Conservation (phyloP, 345 rosid genomes). For the Rhodomyrtus tomentosa region DNA sequence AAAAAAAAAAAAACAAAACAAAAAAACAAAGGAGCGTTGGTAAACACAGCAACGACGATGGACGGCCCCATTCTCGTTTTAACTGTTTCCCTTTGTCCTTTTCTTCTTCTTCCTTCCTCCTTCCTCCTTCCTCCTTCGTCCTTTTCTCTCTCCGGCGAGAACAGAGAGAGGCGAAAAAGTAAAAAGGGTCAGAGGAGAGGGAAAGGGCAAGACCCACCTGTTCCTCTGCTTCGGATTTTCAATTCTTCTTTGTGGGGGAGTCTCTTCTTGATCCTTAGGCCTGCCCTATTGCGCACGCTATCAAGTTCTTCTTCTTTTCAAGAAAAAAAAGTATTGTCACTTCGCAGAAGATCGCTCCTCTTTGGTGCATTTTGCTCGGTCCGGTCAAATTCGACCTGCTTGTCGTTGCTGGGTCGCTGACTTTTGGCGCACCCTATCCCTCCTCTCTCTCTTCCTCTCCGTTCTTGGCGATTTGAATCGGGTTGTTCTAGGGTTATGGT, state of each 20-base stretch:
- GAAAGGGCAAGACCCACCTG: not conserved
- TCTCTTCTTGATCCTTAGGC: not conserved
- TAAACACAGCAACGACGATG: not conserved
- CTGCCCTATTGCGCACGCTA: not conserved
- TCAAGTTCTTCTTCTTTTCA: not conserved
- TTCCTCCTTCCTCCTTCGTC: not conserved
- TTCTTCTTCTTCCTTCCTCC: not conserved
- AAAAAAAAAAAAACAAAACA: too few species aligned
- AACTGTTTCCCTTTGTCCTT: not conserved
- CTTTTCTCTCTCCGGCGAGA: not conserved
- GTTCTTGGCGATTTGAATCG: not conserved
- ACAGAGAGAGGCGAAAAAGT: not conserved
- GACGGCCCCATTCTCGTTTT: not conserved
- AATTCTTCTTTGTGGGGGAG: not conserved
- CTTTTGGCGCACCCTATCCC: not conserved
- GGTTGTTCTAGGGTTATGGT: constrained; percentile 4
- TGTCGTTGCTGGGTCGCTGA: not conserved
- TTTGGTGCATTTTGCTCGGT: not conserved
- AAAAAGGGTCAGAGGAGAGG: not conserved
- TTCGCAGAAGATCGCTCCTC: not conserved
- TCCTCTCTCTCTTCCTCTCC: not conserved
- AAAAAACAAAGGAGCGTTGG: too few species aligned
- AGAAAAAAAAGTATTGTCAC: not conserved
- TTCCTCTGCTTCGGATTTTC: not conserved
- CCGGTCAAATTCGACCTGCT: not conserved